Percentiles rank a stretch among this genome's conserved stretches.
Conservation (phyloP, 2,329 filamentous ascomycete genomes). For the Graphilbum ipis-grandicollis region DNA sequence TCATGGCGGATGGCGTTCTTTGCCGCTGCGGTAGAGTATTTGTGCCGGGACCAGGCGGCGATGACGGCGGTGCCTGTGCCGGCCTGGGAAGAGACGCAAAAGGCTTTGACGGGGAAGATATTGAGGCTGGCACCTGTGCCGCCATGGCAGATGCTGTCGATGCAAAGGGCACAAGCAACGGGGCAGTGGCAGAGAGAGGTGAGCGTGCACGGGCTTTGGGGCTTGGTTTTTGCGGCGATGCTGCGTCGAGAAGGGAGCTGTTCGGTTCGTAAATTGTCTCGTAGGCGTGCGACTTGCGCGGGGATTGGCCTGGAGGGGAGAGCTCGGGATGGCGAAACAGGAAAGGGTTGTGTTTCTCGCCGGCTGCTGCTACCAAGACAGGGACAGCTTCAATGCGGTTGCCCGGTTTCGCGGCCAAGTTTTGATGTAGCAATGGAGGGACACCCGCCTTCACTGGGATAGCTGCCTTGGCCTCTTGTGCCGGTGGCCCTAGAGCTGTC, state of each 20-base stretch:
- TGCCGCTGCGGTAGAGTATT: constrained; percentile 6
- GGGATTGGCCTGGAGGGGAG: constrained; percentile 22
- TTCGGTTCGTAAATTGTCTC: constrained; percentile 18
- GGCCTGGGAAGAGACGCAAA: neutral
- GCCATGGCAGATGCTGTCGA: no score
- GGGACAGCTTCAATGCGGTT: neutral
- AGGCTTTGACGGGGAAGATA: neutral
- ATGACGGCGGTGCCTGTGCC: neutral
- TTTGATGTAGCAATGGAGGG: no score
- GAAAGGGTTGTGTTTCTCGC: constrained; percentile 20
- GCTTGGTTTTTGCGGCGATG: neutral
- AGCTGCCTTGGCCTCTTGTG: neutral
- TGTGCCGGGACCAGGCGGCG: constrained; percentile 4
- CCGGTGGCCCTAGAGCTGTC: no score
- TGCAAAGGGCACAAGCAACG: no score
- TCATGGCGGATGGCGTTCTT: constrained; percentile 9
- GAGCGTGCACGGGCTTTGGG: neutral
- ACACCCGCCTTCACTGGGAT: constrained; percentile 4
- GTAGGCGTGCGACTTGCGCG: constrained; percentile 21
- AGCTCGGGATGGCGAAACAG: constrained; percentile 24
- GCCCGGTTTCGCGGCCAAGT: no score
- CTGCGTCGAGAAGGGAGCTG: neutral
- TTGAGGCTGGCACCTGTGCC: neutral
- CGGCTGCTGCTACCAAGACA: constrained; percentile 10
- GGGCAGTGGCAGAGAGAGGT: neutral